Evolutionary conservation across 495 filamentous ascomycete genomes (phyloP), one percentile per base, ranked within the genome.

Genomic region (Bryoglossum gracile): DNA sequence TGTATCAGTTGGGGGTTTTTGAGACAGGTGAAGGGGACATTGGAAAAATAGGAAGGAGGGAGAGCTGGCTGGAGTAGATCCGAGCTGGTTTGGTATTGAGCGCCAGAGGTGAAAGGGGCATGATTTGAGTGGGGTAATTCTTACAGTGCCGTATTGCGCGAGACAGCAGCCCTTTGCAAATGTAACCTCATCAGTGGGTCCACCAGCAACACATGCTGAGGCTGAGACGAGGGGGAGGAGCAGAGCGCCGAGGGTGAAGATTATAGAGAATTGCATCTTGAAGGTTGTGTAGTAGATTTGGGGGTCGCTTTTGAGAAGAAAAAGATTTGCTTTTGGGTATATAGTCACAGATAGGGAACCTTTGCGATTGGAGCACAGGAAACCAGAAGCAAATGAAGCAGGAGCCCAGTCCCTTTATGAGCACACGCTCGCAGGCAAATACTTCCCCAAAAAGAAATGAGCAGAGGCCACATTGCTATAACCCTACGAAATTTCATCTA

Each of bases 161-260:
- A 10, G 19, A 21, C 54, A 56, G 49, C 48, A 56, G 13, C 1
- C 19, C 1, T 45, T 38, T 3, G 40, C 54, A 9, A 16, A 6
- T 6, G 43, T 36, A 6, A 56, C 43, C 43, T 52, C 47, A 24
- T 21, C 40, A 2, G 54, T 45, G 2, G 54, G 54, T 4, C 54
- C 54, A 25, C 54, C 54, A n/a, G 54, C 54, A 33, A 56, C 48
- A 36, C 54, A 53, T 21, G 54, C 53, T 2, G 9, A 18, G 13
- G 14, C 5, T 8, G 35, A 1, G 18, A 43, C 39, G 14, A 48
- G 35, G 14, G 40, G 26, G n/a, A 43, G 18, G 32, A 51, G 43
- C 8, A 41, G 21, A 0, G 30, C 10, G 24, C 34, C 11, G 18
- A 46, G 0, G 13, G 35, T 4, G 35, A 50, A 30, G 30, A 48